phyloP scores from a whole-genome alignment of 1,284 basidiomycete species.

The Violaceomyces palustris region DNA sequence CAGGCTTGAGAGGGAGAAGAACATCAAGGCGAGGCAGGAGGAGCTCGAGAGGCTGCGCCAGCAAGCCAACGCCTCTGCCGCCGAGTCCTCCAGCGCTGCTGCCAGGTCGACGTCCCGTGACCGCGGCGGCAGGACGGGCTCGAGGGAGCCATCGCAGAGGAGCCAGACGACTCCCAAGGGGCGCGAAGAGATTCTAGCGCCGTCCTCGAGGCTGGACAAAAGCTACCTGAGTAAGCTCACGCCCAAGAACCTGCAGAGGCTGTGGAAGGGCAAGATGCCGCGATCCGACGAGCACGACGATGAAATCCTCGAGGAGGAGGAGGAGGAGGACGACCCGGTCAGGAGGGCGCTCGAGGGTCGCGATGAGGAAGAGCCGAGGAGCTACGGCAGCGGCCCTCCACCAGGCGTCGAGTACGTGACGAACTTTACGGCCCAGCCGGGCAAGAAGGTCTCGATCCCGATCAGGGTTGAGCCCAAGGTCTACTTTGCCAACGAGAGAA shows the following conservation, averaged over 20 bases:
- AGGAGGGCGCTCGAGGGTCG: slow-evolving; percentile 44
- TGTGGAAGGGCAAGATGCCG: slow-evolving; percentile 41
- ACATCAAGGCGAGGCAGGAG: slow-evolving; percentile 41
- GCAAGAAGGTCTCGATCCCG: slow-evolving; percentile 86
- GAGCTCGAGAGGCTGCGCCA: slow-evolving; percentile 48
- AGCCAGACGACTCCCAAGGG: slow-evolving; percentile 12
- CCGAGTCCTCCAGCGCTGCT: slow-evolving; percentile 19
- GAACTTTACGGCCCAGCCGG: slow-evolving; percentile 73
- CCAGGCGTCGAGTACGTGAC: slow-evolving; percentile 60
- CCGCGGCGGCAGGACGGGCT: slow-evolving; percentile 8
- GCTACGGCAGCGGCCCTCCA: slow-evolving; percentile 64
- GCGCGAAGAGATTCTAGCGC: slow-evolving; percentile 48
- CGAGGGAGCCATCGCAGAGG: slow-evolving; percentile 5
- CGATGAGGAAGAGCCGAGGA: slow-evolving; percentile 53
- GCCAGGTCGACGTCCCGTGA: no score
- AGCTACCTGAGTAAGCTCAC: slow-evolving; percentile 50
- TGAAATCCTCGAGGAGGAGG: slow-evolving; percentile 49
- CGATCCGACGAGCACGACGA: slow-evolving; percentile 19
- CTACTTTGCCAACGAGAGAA: slow-evolving; percentile 91
- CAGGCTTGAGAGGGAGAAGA: slow-evolving; percentile 45
- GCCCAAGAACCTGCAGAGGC: slow-evolving; percentile 43
- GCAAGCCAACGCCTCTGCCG: slow-evolving; percentile 32
- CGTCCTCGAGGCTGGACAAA: slow-evolving; percentile 43
- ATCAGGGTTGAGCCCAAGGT: slow-evolving; percentile 95
- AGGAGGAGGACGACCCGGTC: slow-evolving; percentile 50